Conservation (phyloP, 2,329 filamentous ascomycete genomes). For the Xylaria digitata region DNA sequence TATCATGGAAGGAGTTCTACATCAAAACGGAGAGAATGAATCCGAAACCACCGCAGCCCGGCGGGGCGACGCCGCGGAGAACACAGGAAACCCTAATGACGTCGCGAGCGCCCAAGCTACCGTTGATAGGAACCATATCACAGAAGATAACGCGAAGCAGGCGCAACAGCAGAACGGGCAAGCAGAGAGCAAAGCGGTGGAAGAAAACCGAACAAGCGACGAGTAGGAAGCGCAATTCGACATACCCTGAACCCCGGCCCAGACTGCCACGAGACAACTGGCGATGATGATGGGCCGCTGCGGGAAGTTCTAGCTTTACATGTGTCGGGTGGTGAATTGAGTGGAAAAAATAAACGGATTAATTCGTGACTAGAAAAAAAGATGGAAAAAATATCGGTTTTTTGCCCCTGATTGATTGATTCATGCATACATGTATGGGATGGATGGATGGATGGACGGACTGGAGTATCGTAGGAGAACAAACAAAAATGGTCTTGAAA, state of each 20-base stretch:
- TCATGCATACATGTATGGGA: too few species aligned
- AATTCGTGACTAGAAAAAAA: too few species aligned
- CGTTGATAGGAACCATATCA: background rate
- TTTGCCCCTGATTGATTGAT: too few species aligned
- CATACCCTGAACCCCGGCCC: too few species aligned
- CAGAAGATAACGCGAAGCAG: background rate
- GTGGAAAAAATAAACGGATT: too few species aligned
- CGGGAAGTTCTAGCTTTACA: background rate
- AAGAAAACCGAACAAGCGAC: background rate
- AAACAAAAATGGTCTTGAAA: too few species aligned
- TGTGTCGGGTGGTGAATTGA: too few species aligned
- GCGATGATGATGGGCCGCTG: background rate
- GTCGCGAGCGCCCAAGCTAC: background rate
- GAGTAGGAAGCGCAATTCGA: background rate
- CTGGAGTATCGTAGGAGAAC: too few species aligned
- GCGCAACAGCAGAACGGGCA: background rate
- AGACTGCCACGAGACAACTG: background rate
- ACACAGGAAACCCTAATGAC: background rate
- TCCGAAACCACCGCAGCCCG: background rate
- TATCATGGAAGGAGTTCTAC: conserved; percentile 12
- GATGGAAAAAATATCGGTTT: background rate
- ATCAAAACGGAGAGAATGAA: background rate
- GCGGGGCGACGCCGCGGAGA: background rate
- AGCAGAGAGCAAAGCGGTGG: background rate
- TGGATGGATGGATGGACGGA: too few species aligned